These are phyloP conservation scores for Coemansia asiatica DNA, from an alignment of 192 early-diverging fungal species.

Conservation along the genomic window DNA sequence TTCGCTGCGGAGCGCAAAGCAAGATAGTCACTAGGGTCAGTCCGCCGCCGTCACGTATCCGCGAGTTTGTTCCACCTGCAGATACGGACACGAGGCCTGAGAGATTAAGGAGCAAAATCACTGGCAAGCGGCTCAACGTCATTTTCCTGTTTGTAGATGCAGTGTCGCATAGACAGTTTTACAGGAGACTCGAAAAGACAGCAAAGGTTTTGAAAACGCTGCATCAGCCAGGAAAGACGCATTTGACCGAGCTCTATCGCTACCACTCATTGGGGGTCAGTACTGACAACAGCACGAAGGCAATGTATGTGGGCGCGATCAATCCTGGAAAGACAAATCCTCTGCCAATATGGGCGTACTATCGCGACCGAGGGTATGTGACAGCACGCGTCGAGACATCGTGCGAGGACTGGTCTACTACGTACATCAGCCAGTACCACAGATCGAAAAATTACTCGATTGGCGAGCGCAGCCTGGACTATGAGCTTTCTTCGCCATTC, in stretches of 20 bases:
- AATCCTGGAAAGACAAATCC: not conserved
- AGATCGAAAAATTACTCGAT: not conserved
- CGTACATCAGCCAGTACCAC: slow-evolving; percentile 38
- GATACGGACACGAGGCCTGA: not conserved
- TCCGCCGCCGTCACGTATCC: not conserved
- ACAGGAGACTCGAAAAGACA: slow-evolving; percentile 41
- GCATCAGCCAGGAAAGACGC: slow-evolving; percentile 19
- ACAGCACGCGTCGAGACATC: slow-evolving; percentile 44
- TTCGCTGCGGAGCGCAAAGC: slow-evolving; percentile 27
- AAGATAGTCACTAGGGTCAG: slow-evolving; percentile 11
- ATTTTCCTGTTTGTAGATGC: slow-evolving; percentile 51
- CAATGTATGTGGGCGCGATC: slow-evolving; percentile 22
- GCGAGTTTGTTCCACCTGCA: not conserved
- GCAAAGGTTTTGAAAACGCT: slow-evolving; percentile 15
- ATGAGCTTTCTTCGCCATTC: slow-evolving; percentile 49
- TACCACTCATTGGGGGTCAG: slow-evolving; percentile 46
- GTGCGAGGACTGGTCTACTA: slow-evolving; percentile 51
- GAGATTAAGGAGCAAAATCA: not conserved
- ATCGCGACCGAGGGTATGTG: slow-evolving; percentile 42
- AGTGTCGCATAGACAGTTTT: slow-evolving; percentile 42
- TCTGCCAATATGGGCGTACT: slow-evolving; percentile 48
- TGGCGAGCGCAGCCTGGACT: slow-evolving; percentile 22
- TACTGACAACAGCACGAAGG: slow-evolving; percentile 42
- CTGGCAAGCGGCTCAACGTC: slow-evolving; percentile 28
- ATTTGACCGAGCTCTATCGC: slow-evolving; percentile 51